Base-by-base conservation (phyloP, 2,329 filamentous ascomycete species). In the Ophiocordyceps camponoti-saundersi region DNA sequence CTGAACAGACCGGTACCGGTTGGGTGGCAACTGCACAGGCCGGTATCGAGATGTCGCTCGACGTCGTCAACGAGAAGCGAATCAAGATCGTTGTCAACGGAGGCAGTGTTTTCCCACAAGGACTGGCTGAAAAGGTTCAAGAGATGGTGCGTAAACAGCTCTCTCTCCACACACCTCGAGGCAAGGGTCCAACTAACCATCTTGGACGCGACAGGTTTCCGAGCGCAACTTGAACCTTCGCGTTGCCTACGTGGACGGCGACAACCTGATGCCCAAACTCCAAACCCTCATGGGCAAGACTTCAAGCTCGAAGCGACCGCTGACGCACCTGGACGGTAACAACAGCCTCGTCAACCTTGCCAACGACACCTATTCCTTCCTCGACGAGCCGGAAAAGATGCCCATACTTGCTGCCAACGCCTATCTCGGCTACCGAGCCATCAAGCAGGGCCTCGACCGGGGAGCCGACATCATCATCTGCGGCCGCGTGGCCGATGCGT, bases 51-150 rank as follows among this genome's bases (percentile, higher is more conserved):
- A 48, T 53, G 50, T 52, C 57, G 0, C 47, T 61, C 3, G 52
- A 57, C 18, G 72, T 50, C 57, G 64, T 59, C 15, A 49, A 55
- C 2, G 58, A 68, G 44, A 68, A 72, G 49, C 55, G 63, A 0
- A 77, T 77, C 58, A 74, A 72, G 49, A 61, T 78, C 13, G 62
- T 75, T 34, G 62, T 76, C 47, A 77, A 79, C 52, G 75, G 75
- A 2, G 75, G 76, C 1, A 71, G 68, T 2, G 63, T 72, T 16
- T 72, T 78, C 48, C 75, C 75, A 0, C 63, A 64, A 48, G 71
- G 67, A 0, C 53, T 79, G 16, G 71, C 71, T 0, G 53, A 68
- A 45, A 56, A 52, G 42, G 50, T 57, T 10, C 48, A 54, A 1
- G 45, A 47, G 2, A 39, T 55, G 47, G 55, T 57, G 46, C 32